A percentile compares a stretch with the other conserved stretches of the same genome.
Conservation (phyloP, 768 basidiomycete genomes). For the Mrakia blollopis region DNA sequence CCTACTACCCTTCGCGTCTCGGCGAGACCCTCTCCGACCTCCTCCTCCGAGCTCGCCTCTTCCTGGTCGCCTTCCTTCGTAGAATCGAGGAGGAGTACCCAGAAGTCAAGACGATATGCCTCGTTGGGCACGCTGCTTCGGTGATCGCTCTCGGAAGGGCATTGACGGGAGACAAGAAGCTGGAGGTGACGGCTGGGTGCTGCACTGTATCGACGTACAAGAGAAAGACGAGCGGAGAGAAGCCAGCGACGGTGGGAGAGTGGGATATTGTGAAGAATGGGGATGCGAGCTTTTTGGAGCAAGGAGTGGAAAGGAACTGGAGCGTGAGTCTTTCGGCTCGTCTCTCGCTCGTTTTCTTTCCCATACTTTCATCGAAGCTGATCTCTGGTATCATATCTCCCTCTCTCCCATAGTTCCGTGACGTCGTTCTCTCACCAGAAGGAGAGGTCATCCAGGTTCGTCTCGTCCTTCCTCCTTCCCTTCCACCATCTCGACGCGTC, state of each 20-base stretch:
- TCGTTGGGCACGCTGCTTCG: constrained; percentile 42
- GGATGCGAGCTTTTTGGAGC: constrained; percentile 41
- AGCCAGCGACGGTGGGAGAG: constrained; percentile 37
- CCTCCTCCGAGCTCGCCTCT: constrained; percentile 11
- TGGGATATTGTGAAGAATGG: constrained; percentile 43
- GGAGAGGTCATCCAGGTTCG: constrained; percentile 43
- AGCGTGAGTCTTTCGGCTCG: constrained; percentile 31
- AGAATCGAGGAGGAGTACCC: constrained; percentile 37
- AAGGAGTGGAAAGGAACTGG: constrained; percentile 45
- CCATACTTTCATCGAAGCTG: not conserved
- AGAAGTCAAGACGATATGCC: constrained; percentile 39
- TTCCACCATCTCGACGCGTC: not conserved
- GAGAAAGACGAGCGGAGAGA: not conserved
- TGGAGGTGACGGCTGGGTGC: constrained; percentile 42
- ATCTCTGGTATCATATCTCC: not conserved
- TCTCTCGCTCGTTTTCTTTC: not conserved
- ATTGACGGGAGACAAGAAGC: constrained; percentile 40
- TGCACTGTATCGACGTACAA: constrained; percentile 40
- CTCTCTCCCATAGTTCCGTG: constrained; percentile 35
- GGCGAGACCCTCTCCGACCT: constrained; percentile 39
- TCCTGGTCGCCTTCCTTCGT: constrained; percentile 26
- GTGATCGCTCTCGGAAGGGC: constrained; percentile 44
- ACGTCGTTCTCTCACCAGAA: constrained; percentile 38
- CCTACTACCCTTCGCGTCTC: constrained; percentile 40
- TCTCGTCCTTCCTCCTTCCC: not conserved